Base-by-base conservation (phyloP, 306 rosid genomes). In the Cicer cuneatum region DNA sequence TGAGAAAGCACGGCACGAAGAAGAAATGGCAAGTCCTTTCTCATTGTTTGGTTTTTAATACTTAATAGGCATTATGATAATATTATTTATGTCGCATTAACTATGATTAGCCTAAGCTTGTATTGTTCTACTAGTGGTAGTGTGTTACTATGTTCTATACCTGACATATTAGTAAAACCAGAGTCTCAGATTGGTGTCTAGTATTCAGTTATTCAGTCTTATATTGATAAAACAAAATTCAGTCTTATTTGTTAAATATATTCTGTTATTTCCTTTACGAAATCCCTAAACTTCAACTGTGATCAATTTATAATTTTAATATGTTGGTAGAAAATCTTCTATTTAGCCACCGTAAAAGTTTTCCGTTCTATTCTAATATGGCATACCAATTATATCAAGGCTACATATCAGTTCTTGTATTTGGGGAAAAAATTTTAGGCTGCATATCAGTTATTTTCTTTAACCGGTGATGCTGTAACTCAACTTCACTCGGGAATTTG, bases 1-100 rank as follows among this genome's bases (percentile, higher is more conserved):
- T 81, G 99, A 92, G 83, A 94, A 92, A 66, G 99, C 99, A 63
- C 97, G 78, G 10, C 97, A 84, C 11, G 99, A 94, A 80, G 99
- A 94, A 87, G 99, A 92, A 86, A 90, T 94, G 99, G 99, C 92
- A 73, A 80, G 85, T 82, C 71, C 53, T 51, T 53, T 65, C 73
- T 69, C 71, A 51, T 59, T 57, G 38, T 56, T 38, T 69, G 18
- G 37, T 46, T 7, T 42, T 29, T 3, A 29, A 29, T 69, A 59
- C 19, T 59, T 15, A 13, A 77, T 77, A 38, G 46, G 43, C 47
- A 12, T 16, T 71, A 54, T 39, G 57, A 47, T 46, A 9, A 19
- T 18, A 13, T 65, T 65, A 24, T 35, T 21, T n/a, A 59, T 51
- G 16, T 42, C 29, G 42, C 42, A 48, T 62, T 52, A 29, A 43